Percentiles rank a stretch among this genome's conserved stretches.
Evolutionary conservation across 345 rosid genomes (phyloP).

Genomic region (Aquilaria sinensis): DNA sequence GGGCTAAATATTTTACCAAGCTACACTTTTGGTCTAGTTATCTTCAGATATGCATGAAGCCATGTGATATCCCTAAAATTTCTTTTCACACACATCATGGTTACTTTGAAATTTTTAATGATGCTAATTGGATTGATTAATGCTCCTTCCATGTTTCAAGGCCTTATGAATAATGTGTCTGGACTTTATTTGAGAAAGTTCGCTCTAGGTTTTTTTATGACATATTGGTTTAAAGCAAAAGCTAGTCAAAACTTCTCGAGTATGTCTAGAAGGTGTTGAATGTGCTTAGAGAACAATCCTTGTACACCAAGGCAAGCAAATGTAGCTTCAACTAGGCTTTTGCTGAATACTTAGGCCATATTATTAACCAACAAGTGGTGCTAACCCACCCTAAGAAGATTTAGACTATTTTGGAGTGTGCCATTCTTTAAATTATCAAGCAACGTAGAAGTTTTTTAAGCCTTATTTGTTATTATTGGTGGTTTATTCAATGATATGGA

Average conservation of each 20-base stretch:
- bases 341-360: constrained; percentile 3
- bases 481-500: background rate
- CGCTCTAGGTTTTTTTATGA: background rate
- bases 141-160: background rate
- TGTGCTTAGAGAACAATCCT: background rate
- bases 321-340: background rate
- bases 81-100: background rate
- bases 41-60: background rate
- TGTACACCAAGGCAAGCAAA: background rate
- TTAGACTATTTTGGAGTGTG: background rate
- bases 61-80: background rate
- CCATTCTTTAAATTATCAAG: background rate
- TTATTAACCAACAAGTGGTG: background rate
- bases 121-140: background rate
- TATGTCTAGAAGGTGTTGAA: background rate
- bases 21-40: background rate
- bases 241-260: background rate
- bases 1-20: background rate
- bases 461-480: background rate
- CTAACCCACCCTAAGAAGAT: background rate
- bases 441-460: background rate
- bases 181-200: background rate
- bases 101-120: background rate
- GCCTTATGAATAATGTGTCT: no score
- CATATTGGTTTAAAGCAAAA: background rate